Evolutionary conservation across 208 protist species (phyloP), one percentile per base, ranked within the genome.

Genomic region (Trypanosoma congolense): DNA sequence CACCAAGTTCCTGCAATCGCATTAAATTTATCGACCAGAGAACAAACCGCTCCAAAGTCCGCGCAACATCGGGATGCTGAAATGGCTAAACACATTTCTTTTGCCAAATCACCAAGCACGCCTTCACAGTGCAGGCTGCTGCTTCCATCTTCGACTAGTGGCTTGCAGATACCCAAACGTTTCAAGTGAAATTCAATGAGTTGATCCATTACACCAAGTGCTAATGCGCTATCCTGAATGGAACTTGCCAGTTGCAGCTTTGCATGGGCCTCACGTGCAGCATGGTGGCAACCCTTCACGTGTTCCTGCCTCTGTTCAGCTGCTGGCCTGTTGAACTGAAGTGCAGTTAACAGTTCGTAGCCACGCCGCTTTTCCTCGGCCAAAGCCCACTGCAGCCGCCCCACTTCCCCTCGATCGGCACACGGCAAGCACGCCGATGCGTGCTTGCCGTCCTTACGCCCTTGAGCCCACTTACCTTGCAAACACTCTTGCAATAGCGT

Each of bases 1-100:
- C 10, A 51, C 21, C 36, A 1, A 19, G 1, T 0, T 33, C 41
- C 29, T 1, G 43, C 24, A 6, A 57, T 22, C 21, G 59, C n/a
- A 45, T 49, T 21, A 52, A 65, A 51, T 22, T 31, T 48, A 36
- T 66, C 61, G 2, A 16, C 58, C 4, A 66, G 24, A 26, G 2
- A 29, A 38, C 41, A 47, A 0, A 22, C 61, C 3, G 44, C 1
- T n/a, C 8, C 28, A 48, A 66, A 66, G 28, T 66, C 45, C 19
- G 33, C 29, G n/a, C 24, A 28, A 12, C 24, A 14, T 4, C 28
- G 21, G 56, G 59, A 59, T 3, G 52, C 52, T 35, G 52, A 60
- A 54, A 66, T 60, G 18, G 61, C 61, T 4, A 33, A 29, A 24
- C 25, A 28, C 14, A 58, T 31, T 3, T 52, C 50, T 24, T 47